phyloP scores from a whole-genome alignment of 1,139 yeast species.

The Pneumocystis oryctolagi region DNA sequence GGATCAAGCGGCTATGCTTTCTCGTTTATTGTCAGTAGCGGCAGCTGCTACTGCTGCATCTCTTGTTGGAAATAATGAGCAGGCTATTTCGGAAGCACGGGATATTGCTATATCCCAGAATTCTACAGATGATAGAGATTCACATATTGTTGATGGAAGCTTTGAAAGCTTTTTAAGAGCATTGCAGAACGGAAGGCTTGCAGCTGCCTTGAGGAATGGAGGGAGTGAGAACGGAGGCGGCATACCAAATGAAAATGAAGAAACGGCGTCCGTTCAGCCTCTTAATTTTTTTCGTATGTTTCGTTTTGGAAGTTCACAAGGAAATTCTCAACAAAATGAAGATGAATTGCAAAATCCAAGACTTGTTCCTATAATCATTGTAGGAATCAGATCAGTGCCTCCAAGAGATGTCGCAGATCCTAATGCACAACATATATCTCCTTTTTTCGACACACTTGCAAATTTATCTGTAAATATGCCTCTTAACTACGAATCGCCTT shows the following conservation, averaged over 20 bases:
- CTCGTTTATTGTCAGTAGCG: slow-evolving; percentile 33
- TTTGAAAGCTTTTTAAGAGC: slow-evolving; percentile 30
- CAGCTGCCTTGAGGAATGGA: slow-evolving; percentile 25
- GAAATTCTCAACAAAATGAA: slow-evolving; percentile 12
- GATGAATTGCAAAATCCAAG: slow-evolving; percentile 18
- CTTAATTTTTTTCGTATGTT: slow-evolving; percentile 41
- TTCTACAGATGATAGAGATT: slow-evolving; percentile 7
- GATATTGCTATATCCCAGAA: slow-evolving; percentile 4
- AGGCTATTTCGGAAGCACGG: slow-evolving; percentile 8
- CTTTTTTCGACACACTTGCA: slow-evolving; percentile 10
- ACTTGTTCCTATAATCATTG: slow-evolving; percentile 39
- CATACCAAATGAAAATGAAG: neutral
- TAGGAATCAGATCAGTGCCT: slow-evolving; percentile 38
- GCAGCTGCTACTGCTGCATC: slow-evolving; percentile 34
- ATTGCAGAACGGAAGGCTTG: slow-evolving; percentile 29
- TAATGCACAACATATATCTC: slow-evolving; percentile 2
- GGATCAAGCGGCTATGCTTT: slow-evolving; percentile 31
- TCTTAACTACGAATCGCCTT: neutral
- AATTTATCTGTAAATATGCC: neutral
- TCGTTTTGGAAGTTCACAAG: slow-evolving; percentile 29
- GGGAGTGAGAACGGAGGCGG: slow-evolving; percentile 5
- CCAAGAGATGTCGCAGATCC: slow-evolving; percentile 6
- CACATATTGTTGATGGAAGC: slow-evolving; percentile 19
- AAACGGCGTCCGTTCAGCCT: slow-evolving; percentile 8
- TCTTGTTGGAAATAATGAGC: slow-evolving; percentile 25